These are phyloP conservation scores for Berberis thunbergii DNA, from an alignment of 164 flowering plant species.

Conservation along the genomic window DNA sequence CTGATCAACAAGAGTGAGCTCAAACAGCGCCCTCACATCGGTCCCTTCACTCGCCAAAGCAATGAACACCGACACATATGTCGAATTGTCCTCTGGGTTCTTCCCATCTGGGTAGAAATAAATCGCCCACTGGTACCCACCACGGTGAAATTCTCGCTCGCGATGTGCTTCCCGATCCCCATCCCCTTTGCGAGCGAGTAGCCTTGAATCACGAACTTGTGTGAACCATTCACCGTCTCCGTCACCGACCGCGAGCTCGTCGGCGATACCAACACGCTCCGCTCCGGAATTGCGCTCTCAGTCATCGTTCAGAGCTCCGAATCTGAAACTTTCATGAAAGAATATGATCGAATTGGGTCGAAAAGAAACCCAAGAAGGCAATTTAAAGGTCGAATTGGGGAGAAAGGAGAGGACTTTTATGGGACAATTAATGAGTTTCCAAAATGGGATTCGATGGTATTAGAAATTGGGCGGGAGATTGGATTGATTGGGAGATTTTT, in stretches of 20 bases:
- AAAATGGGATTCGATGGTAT: too few relatives aligned
- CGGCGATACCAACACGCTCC: not conserved
- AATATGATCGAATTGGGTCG: not conserved
- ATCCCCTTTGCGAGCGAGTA: slow-evolving; percentile 71
- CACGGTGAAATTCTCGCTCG: slow-evolving; percentile 76
- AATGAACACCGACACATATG: slow-evolving; percentile 75
- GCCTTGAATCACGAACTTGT: slow-evolving; percentile 71
- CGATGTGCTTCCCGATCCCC: slow-evolving; percentile 76
- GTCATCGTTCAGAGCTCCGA: not conserved
- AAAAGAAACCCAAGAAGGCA: not conserved
- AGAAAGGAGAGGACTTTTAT: not conserved
- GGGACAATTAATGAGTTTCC: not conserved
- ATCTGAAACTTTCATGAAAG: not conserved
- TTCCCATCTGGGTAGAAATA: slow-evolving; percentile 90
- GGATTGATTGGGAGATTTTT: not conserved
- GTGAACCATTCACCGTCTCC: slow-evolving; percentile 73
- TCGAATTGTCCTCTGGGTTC: slow-evolving; percentile 69
- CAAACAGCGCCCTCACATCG: slow-evolving; percentile 82
- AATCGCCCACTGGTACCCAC: slow-evolving; percentile 86
- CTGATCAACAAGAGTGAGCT: slow-evolving; percentile 81
- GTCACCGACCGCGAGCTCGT: slow-evolving; percentile 30
- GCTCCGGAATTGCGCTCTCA: not conserved
- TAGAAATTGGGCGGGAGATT: not conserved
- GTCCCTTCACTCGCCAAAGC: slow-evolving; percentile 86
- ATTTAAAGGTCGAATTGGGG: not conserved